Evolutionary conservation across 2,329 filamentous ascomycete species (phyloP), one percentile per base, ranked within the genome.

Genomic region (Penicillium hesseltinei): DNA sequence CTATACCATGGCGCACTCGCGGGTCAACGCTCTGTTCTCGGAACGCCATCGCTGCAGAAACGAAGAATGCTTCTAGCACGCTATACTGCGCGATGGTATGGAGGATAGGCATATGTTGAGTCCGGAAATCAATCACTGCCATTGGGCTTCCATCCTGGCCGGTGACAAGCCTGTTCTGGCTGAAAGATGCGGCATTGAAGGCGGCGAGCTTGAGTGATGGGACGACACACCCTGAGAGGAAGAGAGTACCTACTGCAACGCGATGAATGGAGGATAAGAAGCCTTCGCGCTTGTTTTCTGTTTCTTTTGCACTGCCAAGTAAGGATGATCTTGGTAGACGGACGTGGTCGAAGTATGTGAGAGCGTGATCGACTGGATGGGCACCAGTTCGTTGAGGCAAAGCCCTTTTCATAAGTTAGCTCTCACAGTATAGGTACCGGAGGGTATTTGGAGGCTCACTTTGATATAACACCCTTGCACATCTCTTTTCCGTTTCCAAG

Each of bases 341-440:
- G 0, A 75, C 70, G 29, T 75, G 66, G 35, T 67, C 31, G 54
- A 75, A 76, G 3, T 59, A 68, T 5, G 73, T 75, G 8, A 76
- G 58, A 15, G 71, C 57, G 51, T 75, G 71, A 11, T 56, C 54
- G 11, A 56, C 72, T 63, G 21, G 73, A n/a, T 69, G 71, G 3
- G 72, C 52, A 0, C 73, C 73, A 7, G 69, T 62, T 23, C 69
- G 17, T 19, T 5, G 33, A 9, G 23, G 50, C 38, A 40, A 40
- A 1, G 38, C 38, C 11, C 38, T 40, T 40, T 7, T 40, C 7
- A 21, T 23, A 15, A 7, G 15, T 40, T 15, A 40, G 38, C 19
- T 7, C 11, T 40, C 3, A 21, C 4, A 1, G 19, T 4, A 1
- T 6, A 40, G 19, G 5, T 4, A 19, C 7, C 0, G 38, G 3